Conservation (phyloP, 768 basidiomycete genomes). For the Psilocybe sp. region DNA sequence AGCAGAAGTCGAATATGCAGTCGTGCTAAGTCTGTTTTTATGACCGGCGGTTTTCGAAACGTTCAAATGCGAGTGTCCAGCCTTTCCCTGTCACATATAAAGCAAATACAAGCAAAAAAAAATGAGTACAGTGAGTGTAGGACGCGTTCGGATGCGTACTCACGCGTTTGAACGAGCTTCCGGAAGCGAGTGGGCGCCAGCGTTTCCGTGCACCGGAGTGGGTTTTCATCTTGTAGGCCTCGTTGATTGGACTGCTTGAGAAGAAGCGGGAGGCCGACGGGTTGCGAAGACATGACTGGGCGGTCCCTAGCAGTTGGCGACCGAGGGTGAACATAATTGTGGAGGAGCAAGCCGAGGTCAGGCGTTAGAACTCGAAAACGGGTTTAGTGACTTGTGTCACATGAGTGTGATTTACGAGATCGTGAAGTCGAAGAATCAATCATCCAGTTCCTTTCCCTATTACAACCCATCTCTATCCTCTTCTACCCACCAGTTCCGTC, state of each 20-base stretch:
- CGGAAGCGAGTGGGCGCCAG: slow-evolving; percentile 69
- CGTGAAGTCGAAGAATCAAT: neutral
- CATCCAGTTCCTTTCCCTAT: neutral
- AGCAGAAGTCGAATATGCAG: slow-evolving; percentile 60
- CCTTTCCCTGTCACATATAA: slow-evolving; percentile 47
- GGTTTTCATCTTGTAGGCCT: slow-evolving; percentile 78
- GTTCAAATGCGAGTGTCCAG: slow-evolving; percentile 74
- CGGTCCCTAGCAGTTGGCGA: slow-evolving; percentile 22
- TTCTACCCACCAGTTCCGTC: neutral
- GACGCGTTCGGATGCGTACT: slow-evolving; percentile 16
- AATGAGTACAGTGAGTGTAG: neutral
- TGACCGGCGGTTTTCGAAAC: slow-evolving; percentile 60
- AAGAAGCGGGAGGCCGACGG: slow-evolving; percentile 40
- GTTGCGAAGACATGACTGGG: slow-evolving; percentile 19
- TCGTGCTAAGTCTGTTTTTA: slow-evolving; percentile 64
- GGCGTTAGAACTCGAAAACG: too few species aligned
- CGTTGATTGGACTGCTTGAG: slow-evolving; percentile 52
- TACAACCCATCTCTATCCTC: neutral
- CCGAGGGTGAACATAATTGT: slow-evolving; percentile 21
- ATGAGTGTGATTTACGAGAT: too few species aligned
- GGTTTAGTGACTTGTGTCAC: too few species aligned
- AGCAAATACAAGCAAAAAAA: neutral
- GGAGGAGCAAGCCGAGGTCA: neutral
- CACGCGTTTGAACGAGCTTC: slow-evolving; percentile 72
- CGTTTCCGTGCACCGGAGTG: slow-evolving; percentile 82